Evolutionary conservation across 192 early-diverging fungal genomes (phyloP).

Genomic region (Umbelopsis sp.): DNA sequence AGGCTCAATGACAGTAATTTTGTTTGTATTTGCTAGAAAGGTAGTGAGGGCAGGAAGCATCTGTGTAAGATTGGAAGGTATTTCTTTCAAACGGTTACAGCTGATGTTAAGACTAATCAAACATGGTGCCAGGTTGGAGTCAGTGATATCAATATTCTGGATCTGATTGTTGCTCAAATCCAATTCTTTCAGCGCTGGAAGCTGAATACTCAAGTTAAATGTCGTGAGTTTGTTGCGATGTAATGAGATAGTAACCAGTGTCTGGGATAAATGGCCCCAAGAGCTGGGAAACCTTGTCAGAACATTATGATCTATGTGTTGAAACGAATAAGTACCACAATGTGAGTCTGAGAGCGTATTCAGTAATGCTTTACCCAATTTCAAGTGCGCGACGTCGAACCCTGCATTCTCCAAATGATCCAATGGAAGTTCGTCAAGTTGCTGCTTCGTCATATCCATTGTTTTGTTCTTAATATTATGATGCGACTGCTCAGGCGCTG

Average conservation of each 20-base stretch:
- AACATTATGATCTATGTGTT: constrained; percentile 34
- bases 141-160: neutral
- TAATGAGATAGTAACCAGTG: constrained; percentile 50
- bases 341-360: neutral
- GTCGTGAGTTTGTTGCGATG: constrained; percentile 53
- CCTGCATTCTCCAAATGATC: neutral
- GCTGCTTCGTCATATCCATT: constrained; percentile 10
- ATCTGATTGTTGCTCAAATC: constrained; percentile 31
- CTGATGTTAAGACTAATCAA: constrained; percentile 38
- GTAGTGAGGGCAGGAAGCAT: constrained; percentile 47
- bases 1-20: constrained; percentile 43
- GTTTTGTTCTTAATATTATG: constrained; percentile 7
- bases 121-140: neutral
- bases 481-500: no score
- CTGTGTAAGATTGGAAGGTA: constrained; percentile 44
- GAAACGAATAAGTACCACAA: neutral
- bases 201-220: constrained; percentile 45
- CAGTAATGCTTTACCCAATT: neutral
- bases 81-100: constrained; percentile 36
- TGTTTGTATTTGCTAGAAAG: constrained; percentile 46
- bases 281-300: constrained; percentile 40
- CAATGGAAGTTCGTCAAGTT: constrained; percentile 4
- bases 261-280: constrained; percentile 30
- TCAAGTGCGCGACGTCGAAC: neutral
- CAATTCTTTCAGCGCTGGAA: constrained; percentile 49